These are phyloP conservation scores for Daldinia sp. DNA, from an alignment of 2,329 filamentous ascomycete genomes.

Conservation along the genomic window DNA sequence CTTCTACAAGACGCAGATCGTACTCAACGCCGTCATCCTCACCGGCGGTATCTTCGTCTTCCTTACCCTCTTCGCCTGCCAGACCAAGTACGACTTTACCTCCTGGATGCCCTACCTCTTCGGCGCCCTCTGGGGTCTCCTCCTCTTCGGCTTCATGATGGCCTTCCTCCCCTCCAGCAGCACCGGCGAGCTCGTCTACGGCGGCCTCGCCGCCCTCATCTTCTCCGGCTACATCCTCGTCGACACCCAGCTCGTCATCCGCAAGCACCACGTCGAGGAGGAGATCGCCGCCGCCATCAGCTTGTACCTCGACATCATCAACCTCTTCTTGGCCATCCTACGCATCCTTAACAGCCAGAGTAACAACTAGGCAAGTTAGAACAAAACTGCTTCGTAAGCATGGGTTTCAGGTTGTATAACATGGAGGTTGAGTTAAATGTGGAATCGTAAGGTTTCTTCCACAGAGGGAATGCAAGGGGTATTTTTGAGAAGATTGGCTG, in stretches of 20 bases:
- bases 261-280: conserved; percentile 97
- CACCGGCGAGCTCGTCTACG: conserved; percentile 87
- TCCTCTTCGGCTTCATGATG: conserved; percentile 93
- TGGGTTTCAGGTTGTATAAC: background rate
- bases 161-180: conserved; percentile 88
- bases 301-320: conserved; percentile 95
- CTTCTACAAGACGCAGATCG: conserved; percentile 85
- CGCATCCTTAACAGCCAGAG: conserved; percentile 96
- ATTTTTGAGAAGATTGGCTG: background rate
- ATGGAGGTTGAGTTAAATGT: background rate
- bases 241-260: conserved; percentile 94
- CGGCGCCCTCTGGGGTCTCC: conserved; percentile 86
- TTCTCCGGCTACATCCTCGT: conserved; percentile 97
- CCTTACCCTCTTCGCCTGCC: conserved; percentile 90
- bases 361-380: conserved; percentile 75
- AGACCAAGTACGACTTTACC: conserved; percentile 98
- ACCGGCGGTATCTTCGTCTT: conserved; percentile 86
- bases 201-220: conserved; percentile 82
- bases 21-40: conserved; percentile 89
- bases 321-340: conserved; percentile 95
- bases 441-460: background rate
- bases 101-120: conserved; percentile 97
- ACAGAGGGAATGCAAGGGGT: background rate
- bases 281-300: conserved; percentile 96
- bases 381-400: background rate